Conservation (phyloP, 2,329 filamentous ascomycete species). For the Pestalotiopsis fici region DNA sequence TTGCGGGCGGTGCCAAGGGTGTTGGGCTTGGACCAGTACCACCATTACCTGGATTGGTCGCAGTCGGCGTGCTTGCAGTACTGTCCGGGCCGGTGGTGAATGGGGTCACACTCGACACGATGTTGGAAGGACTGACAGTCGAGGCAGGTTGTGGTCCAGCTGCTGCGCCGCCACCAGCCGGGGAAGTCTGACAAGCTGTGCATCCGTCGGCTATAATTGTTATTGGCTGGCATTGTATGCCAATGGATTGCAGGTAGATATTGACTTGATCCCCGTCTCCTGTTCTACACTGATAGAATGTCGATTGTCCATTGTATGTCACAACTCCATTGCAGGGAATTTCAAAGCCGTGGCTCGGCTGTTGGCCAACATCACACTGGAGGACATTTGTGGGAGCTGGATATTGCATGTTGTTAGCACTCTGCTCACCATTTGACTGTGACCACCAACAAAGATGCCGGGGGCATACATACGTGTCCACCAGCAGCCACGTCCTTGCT, state of each 20-base stretch:
- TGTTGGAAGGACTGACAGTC: neutral
- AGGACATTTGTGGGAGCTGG: constrained; percentile 57
- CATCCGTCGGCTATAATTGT: constrained; percentile 44
- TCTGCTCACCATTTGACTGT: neutral
- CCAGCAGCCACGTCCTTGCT: constrained; percentile 60
- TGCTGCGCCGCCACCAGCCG: neutral
- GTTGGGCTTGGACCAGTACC: neutral
- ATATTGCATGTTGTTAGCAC: constrained; percentile 14
- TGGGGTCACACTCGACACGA: constrained; percentile 2
- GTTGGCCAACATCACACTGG: constrained; percentile 59
- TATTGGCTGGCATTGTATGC: constrained; percentile 48
- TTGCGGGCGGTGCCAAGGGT: neutral
- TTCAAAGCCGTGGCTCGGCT: constrained; percentile 55
- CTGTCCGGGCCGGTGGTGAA: constrained; percentile 3
- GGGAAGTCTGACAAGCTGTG: constrained; percentile 10
- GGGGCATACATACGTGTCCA: constrained; percentile 51
- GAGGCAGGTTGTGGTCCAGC: constrained; percentile 3
- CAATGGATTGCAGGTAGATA: constrained; percentile 48
- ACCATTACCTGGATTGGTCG: neutral
- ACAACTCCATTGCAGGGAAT: constrained; percentile 54
- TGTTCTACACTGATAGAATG: constrained; percentile 64
- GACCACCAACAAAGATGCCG: neutral
- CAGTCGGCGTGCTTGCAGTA: neutral
- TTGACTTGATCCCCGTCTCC: constrained; percentile 55
- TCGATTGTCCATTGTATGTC: constrained; percentile 48